A percentile compares a stretch with the other conserved stretches of the same genome.
Evolutionary conservation across 768 basidiomycete species (phyloP).

Genomic region (Tylopilus sp.): DNA sequence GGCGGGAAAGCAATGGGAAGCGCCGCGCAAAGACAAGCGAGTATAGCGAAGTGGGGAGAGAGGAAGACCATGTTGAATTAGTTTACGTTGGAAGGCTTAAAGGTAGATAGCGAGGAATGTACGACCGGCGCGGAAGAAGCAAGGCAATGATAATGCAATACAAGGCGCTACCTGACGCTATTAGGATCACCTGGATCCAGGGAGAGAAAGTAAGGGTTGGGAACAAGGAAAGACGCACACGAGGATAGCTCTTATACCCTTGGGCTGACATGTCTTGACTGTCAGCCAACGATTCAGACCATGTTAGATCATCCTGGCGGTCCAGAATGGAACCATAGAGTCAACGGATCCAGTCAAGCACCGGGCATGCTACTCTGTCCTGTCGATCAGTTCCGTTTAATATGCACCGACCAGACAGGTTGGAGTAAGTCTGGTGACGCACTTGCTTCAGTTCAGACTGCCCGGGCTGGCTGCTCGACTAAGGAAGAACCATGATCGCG

Average conservation of each 20-base stretch:
- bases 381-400: not conserved
- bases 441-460: not conserved
- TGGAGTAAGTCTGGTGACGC: not conserved
- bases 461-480: not conserved
- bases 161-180: constrained; percentile 16
- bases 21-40: constrained; percentile 44
- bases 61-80: constrained; percentile 47
- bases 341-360: not conserved
- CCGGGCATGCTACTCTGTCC: not conserved
- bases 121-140: constrained; percentile 23
- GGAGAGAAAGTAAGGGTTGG: constrained; percentile 35
- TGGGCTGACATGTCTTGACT: constrained; percentile 11
- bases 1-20: constrained; percentile 34
- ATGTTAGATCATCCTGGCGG: constrained; percentile 9
- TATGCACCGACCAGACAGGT: not conserved
- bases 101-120: constrained; percentile 15
- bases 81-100: constrained; percentile 6
- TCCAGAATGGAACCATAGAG: constrained; percentile 10
- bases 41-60: constrained; percentile 42
- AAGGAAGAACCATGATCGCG: too few relatives aligned
- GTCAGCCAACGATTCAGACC: constrained; percentile 15
- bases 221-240: constrained; percentile 24
- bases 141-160: constrained; percentile 20
- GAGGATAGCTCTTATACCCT: constrained; percentile 20
- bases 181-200: constrained; percentile 56